Base-by-base conservation (phyloP, 2,329 filamentous ascomycete species). In the Rutstroemia sp. region DNA sequence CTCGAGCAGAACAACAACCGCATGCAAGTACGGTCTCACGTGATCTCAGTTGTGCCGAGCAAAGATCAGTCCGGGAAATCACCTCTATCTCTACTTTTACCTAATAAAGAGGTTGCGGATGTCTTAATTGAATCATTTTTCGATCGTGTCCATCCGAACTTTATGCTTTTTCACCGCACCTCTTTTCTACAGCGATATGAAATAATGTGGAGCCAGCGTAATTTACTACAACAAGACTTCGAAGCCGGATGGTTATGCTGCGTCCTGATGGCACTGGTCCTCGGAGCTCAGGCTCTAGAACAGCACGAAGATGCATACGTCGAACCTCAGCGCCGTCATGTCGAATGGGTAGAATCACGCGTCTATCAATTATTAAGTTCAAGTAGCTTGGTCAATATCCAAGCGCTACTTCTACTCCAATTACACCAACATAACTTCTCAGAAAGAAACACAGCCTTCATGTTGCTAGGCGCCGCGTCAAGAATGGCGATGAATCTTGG, bases 401-500 rank as follows among this genome's bases (percentile, higher is more conserved):
- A 74, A 59, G 73, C 72, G 0, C 65, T 75, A 25, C 68, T 75
- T 54, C 66, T 75, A 5, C 67, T 75, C 10, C 71, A 73, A 21
- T 52, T 75, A 12, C 71, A 75, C 57, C 69, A 73, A 56, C 70
- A 75, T 55, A 72, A 71, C 38, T 68, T 69, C 25, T 73, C 73
- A 12, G 73, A 75, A 57, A 67, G 72, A 27, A 75, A 72, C 37
- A 71, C 68, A 51, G 69, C 71, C 1, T 75, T 72, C 68, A 67
- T 72, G 50, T 64, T 74, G 3, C 68, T 74, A 9, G 73, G 73
- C 2, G 69, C 70, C 37, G 73, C 70, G 8, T 72, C 71, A 12
- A 69, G 73, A 14, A 71, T 75, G 68, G 72, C 73, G 2, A 72
- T 74, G 54, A 72, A 72, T 14, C 67, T 75, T 52, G 73, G 73